Percentiles rank a stretch among this genome's conserved stretches.
Conservation (phyloP, 305 asterid species). For the Caryopteris hybrid region DNA sequence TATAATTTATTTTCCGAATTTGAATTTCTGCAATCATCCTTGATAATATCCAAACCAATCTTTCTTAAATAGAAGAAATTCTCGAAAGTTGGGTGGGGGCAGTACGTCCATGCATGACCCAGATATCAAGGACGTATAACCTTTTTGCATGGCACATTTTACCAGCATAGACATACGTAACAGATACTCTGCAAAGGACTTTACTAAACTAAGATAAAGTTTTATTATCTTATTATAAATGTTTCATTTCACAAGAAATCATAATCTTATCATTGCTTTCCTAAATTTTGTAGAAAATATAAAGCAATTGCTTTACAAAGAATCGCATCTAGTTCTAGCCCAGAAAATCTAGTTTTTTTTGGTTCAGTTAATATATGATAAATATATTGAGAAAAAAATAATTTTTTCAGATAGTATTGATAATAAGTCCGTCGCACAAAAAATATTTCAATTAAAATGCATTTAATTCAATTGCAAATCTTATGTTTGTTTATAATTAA, state of each 20-base stretch:
- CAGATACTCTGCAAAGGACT: constrained; percentile 16
- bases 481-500: no score
- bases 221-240: not conserved
- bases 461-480: no score
- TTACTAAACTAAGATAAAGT: not conserved
- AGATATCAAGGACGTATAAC: constrained; percentile 13
- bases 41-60: not conserved
- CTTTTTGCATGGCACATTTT: constrained; percentile 37
- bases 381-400: no score
- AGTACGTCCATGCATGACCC: constrained; percentile 37
- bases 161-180: constrained; percentile 17
- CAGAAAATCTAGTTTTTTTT: no score
- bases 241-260: constrained; percentile 22
- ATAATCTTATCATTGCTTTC: constrained; percentile 20
- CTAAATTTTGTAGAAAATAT: not conserved
- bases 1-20: no score
- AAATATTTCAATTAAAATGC: no score
- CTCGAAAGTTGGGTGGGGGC: not conserved
- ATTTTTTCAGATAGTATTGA: no score
- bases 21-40: no score
- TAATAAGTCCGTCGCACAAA: no score
- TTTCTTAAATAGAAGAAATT: not conserved
- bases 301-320: no score
- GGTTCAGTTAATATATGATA: no score
- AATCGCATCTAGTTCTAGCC: no score